Conservation (phyloP, 305 asterid genomes). For the Ajuga reptans region DNA sequence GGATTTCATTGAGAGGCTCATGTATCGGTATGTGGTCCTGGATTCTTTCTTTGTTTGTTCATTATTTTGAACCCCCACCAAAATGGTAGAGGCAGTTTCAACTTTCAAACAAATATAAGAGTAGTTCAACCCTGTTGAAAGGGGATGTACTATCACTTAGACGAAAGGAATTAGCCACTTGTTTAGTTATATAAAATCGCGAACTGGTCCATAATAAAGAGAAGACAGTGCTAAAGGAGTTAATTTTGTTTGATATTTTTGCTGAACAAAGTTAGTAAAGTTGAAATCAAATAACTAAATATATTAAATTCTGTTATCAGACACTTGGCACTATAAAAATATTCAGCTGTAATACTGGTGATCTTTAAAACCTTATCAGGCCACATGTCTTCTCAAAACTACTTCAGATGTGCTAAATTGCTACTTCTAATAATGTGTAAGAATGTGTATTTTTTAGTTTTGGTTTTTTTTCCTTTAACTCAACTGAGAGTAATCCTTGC, state of each 20-base stretch:
- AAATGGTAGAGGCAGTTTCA: not conserved
- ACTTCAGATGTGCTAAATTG: not conserved
- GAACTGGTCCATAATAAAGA: not conserved
- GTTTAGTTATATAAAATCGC: not conserved
- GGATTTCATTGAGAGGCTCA: constrained; percentile 88
- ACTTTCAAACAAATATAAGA: constrained; percentile 1
- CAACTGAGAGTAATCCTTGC: not conserved
- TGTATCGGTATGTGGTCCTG: constrained; percentile 62
- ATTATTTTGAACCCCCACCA: not conserved
- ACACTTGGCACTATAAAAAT: not conserved
- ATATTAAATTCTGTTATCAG: not conserved
- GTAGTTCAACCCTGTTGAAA: no score
- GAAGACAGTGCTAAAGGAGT: not conserved
- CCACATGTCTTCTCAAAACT: not conserved
- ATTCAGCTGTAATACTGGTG: not conserved
- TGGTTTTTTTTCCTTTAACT: no score
- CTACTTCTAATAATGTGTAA: no score
- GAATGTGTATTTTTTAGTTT: no score
- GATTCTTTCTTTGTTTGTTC: not conserved
- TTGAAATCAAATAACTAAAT: not conserved
- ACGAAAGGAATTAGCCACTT: not conserved
- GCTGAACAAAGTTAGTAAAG: not conserved
- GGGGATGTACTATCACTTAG: not conserved
- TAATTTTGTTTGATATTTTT: not conserved
- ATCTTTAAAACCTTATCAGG: not conserved